Conservation (phyloP, 805 yeast genomes). For the Candida gorgasii region DNA sequence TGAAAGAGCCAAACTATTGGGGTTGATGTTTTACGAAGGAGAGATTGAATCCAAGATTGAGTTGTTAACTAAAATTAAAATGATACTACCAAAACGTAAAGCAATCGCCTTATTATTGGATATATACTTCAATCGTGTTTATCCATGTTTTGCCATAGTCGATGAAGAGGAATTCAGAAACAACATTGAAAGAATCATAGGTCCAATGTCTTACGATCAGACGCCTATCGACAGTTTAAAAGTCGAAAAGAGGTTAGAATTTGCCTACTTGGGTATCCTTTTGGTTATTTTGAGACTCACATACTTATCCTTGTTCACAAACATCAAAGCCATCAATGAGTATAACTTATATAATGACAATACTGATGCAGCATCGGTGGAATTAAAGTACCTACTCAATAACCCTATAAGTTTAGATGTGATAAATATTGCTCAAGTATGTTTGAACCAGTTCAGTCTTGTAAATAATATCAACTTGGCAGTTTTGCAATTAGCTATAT, state of each 20-base stretch:
- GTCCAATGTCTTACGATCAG: constrained; percentile 18
- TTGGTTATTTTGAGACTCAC: constrained; percentile 34
- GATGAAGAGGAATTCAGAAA: constrained; percentile 54
- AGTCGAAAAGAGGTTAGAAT: constrained; percentile 31
- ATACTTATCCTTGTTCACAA: constrained; percentile 38
- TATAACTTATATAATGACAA: constrained; percentile 2
- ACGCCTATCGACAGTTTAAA: constrained; percentile 10
- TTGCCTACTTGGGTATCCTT: constrained; percentile 34
- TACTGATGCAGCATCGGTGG: constrained; percentile 17
- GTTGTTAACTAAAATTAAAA: constrained; percentile 5
- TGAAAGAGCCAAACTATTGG: constrained; percentile 15
- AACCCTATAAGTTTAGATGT: constrained; percentile 35
- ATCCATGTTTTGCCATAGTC: constrained; percentile 64
- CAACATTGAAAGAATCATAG: constrained; percentile 45
- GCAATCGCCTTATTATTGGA: constrained; percentile 57
- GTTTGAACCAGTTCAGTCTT: constrained; percentile 35
- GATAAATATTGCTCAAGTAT: constrained; percentile 32
- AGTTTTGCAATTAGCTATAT: constrained; percentile 53
- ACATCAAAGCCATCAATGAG: constrained; percentile 13
- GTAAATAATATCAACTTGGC: constrained; percentile 35
- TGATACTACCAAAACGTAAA: constrained; percentile 50
- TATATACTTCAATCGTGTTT: constrained; percentile 57
- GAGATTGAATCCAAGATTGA: constrained; percentile 9
- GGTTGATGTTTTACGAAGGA: constrained; percentile 10
- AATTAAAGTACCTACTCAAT: constrained; percentile 26